A percentile compares a stretch with the other conserved stretches of the same genome.
phyloP scores from a whole-genome alignment of 208 protist species.

The Leishmania martiniquensis region DNA sequence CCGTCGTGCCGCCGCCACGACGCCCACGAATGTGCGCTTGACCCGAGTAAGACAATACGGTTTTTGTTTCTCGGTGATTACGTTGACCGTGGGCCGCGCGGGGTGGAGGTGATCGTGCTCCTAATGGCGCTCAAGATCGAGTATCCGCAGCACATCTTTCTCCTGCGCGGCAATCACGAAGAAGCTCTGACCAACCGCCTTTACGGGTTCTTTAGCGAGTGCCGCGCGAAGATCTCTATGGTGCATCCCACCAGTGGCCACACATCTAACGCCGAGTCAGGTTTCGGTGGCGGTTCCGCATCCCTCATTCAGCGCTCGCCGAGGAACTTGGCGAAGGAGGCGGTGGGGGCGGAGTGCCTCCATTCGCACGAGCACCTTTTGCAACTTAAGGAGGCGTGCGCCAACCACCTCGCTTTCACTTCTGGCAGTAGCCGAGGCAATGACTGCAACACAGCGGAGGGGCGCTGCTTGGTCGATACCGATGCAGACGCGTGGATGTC shows the following conservation, averaged over 20 bases:
- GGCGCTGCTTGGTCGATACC: neutral
- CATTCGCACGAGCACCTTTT: neutral
- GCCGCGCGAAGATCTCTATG: conserved; percentile 60
- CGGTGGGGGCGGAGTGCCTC: neutral
- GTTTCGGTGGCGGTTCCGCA: neutral
- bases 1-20: conserved; percentile 7
- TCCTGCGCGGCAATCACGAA: conserved; percentile 93
- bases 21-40: conserved; percentile 2
- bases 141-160: conserved; percentile 85
- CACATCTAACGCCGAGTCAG: neutral
- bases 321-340: neutral
- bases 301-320: conserved; percentile 24
- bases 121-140: conserved; percentile 86
- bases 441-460: neutral
- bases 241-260: neutral
- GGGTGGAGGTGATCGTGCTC: conserved; percentile 84
- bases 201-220: conserved; percentile 88
- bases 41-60: conserved; percentile 36
- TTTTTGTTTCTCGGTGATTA: conserved; percentile 99
- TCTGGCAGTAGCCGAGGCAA: neutral
- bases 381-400: neutral
- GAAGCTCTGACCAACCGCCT: conserved; percentile 83
- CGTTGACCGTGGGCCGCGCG: conserved; percentile 94
- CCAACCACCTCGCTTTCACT: neutral
- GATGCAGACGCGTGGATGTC: conserved; percentile 57